phyloP scores from a whole-genome alignment of 202 grass and related monocot species.

The Eragrostis tef region DNA sequence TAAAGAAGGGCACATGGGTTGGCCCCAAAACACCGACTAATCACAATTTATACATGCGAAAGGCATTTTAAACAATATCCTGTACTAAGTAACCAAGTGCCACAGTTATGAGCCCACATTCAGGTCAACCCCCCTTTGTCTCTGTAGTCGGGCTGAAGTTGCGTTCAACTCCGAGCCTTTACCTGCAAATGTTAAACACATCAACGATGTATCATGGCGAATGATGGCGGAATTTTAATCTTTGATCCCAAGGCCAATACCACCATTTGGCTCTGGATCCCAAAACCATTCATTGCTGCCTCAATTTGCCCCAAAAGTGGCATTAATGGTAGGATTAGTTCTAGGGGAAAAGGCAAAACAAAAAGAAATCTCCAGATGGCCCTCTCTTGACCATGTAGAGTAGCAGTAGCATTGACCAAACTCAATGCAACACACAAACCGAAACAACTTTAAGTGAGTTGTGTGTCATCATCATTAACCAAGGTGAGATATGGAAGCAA shows the following conservation, averaged over 20 bases:
- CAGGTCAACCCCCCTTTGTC: conserved; percentile 59
- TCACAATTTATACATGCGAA: conserved; percentile 52
- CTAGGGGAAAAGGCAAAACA: conserved; percentile 6
- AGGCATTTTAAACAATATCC: conserved; percentile 57
- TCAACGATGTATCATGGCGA: conserved; percentile 42
- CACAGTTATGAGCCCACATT: conserved; percentile 55
- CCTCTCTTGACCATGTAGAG: conserved; percentile 41
- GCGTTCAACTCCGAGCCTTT: conserved; percentile 49
- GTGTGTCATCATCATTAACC: conserved; percentile 60
- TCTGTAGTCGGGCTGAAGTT: conserved; percentile 44
- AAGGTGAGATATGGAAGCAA: conserved; percentile 56
- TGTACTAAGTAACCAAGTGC: conserved; percentile 63
- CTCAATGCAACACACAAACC: conserved; percentile 61
- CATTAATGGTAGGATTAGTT: conserved; percentile 55
- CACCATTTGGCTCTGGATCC: conserved; percentile 67
- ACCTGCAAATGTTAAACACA: conserved; percentile 51
- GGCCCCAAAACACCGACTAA: conserved; percentile 56
- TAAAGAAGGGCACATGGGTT: conserved; percentile 65
- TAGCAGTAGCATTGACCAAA: conserved; percentile 58
- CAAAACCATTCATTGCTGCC: conserved; percentile 64
- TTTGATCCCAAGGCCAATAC: conserved; percentile 62
- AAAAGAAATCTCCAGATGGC: conserved; percentile 38
- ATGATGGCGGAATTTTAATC: conserved; percentile 56
- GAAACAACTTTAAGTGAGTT: conserved; percentile 68
- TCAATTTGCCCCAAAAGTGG: conserved; percentile 58